Percentiles rank a stretch among this genome's conserved stretches.
These are phyloP conservation scores for Ophiocordyceps camponoti-rufipedis DNA, from an alignment of 2,329 filamentous ascomycete genomes.

Conservation along the genomic window DNA sequence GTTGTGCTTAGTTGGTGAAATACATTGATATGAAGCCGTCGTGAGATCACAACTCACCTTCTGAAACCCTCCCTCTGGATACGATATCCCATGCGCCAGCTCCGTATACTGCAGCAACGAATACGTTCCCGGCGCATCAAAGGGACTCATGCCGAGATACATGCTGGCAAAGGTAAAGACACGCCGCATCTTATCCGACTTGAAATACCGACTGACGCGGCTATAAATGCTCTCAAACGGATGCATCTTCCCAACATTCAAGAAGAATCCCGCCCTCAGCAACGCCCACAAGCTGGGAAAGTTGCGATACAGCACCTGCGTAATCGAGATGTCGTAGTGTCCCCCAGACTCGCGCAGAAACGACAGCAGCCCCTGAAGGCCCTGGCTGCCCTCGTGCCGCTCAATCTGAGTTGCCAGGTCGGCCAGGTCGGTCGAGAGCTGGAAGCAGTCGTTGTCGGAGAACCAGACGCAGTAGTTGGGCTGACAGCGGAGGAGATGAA, in stretches of 20 bases:
- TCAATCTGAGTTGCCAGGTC: constrained; percentile 55
- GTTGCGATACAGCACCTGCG: constrained; percentile 48
- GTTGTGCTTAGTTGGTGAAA: too few species aligned
- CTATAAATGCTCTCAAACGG: constrained; percentile 55
- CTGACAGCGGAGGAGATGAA: constrained; percentile 51
- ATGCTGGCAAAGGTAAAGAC: constrained; percentile 66
- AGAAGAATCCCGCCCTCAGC: constrained; percentile 15
- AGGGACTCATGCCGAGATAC: constrained; percentile 72
- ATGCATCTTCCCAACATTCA: constrained; percentile 38
- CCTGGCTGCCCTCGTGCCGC: constrained; percentile 52
- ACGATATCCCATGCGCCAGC: constrained; percentile 50
- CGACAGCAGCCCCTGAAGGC: constrained; percentile 48
- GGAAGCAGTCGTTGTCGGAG: constrained; percentile 44
- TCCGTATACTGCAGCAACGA: constrained; percentile 36
- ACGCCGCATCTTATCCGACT: constrained; percentile 29
- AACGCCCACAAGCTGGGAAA: constrained; percentile 23
- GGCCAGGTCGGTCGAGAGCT: constrained; percentile 48
- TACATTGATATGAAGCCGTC: too few species aligned
- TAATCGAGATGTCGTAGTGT: constrained; percentile 51
- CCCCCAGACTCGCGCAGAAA: constrained; percentile 49
- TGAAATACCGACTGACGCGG: constrained; percentile 47
- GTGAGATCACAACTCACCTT: too few species aligned
- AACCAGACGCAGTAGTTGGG: constrained; percentile 65
- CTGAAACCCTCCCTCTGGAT: constrained; percentile 53
- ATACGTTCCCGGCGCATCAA: constrained; percentile 59